Percentiles rank a stretch among this genome's conserved stretches.
Conservation (phyloP, 208 protist genomes). For the Angomonas deanei region DNA sequence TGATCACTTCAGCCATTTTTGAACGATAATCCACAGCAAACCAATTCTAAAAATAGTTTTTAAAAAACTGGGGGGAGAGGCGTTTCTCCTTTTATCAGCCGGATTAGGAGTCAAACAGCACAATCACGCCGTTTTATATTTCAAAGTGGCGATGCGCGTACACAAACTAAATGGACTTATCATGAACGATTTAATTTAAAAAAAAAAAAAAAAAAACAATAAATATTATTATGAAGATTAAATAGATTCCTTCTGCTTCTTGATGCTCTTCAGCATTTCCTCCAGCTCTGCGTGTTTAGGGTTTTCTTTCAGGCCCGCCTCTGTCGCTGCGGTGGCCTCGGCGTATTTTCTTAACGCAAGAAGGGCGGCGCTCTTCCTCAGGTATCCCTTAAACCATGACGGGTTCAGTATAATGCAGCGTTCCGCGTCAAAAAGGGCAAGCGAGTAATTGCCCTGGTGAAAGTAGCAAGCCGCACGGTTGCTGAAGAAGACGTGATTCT, state of each 20-base stretch:
- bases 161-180: too few species aligned
- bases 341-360: slow-evolving; percentile 58
- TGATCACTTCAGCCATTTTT: slow-evolving; percentile 22
- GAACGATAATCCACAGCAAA: neutral
- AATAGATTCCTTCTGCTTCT: slow-evolving; percentile 30
- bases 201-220: neutral
- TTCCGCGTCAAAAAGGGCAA: slow-evolving; percentile 85
- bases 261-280: slow-evolving; percentile 46
- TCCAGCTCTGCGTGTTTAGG: slow-evolving; percentile 60
- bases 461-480: slow-evolving; percentile 91
- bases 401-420: slow-evolving; percentile 81
- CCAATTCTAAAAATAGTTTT: neutral
- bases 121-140: too few species aligned
- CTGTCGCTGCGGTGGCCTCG: slow-evolving; percentile 53
- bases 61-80: neutral
- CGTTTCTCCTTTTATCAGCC: too few species aligned
- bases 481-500: slow-evolving; percentile 89
- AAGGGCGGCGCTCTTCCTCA: slow-evolving; percentile 78
- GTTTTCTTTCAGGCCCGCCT: slow-evolving; percentile 58
- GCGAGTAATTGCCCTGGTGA: slow-evolving; percentile 73
- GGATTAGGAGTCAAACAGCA: too few species aligned
- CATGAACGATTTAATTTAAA: too few species aligned
- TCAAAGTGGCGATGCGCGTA: too few species aligned
- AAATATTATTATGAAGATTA: slow-evolving; percentile 4
- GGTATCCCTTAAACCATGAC: slow-evolving; percentile 91